Evolutionary conservation across 2,329 filamentous ascomycete genomes (phyloP), one percentile per base, ranked within the genome.

Genomic region (Hysterium pulicare): DNA sequence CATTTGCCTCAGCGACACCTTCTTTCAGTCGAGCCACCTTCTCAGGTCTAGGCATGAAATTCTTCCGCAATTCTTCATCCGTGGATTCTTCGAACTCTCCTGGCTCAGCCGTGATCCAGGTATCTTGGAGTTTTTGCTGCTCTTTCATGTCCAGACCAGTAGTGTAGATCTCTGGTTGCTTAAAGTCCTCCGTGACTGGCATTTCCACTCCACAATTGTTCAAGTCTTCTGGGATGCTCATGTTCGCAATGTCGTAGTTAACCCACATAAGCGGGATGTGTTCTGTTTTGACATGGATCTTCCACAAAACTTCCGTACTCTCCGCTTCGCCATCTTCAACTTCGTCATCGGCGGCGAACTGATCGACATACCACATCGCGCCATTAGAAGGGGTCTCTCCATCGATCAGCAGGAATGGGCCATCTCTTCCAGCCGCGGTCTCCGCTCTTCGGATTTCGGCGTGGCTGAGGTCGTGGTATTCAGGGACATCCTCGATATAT

Each of bases 261-360:
- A 19, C 28, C 19, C 44, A 42, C 38, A 24, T 23, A 11, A 47
- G 36, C 1, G 42, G 37, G 3, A 49, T 35, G 17, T 49, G 36
- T 37, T 41, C 38, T 13, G 46, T 39, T 24, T 45, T 44, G 15
- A 50, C 42, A 7, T 46, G 40, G 13, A 50, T 41, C 40, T 50
- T 50, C 15, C 35, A 46, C 2, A 48, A 19, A 13, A 45, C 42
- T 21, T 48, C 21, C 1, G 21, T 33, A 23, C 40, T 48, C 20
- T 50, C 48, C 9, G 46, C 48, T n/a, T 38, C 9, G 4, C 41
- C 33, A 20, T 39, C 15, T 26, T 46, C 43, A n/a, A 50, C 41
- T 3, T 48, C 40, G 4, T 44, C 40, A 11, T 38, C 36, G 4
- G 22, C 10, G 5, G 43, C 41, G 19, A 48, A 48, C 15, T 36